A percentile compares a stretch with the other conserved stretches of the same genome.
Conservation (phyloP, 352 stramenopile species). For the Pythium aquatile region DNA sequence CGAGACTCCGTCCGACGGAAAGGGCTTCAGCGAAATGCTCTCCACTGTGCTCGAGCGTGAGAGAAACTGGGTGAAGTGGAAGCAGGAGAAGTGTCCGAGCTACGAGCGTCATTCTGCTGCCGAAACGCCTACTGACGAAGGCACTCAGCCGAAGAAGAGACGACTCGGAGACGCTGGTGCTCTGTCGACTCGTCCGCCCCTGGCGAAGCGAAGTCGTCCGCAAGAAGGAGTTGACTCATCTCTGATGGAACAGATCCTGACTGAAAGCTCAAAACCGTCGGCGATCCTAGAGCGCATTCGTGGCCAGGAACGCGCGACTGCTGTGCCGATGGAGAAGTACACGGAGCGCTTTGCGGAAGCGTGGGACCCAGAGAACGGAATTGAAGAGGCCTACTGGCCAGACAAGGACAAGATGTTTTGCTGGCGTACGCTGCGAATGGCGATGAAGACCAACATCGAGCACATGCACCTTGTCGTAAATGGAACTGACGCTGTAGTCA, state of each 20-base stretch:
- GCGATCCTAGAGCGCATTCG: conserved; percentile 79
- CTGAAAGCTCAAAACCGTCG: conserved; percentile 67
- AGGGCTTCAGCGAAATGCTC: conserved; percentile 89
- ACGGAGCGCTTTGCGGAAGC: conserved; percentile 91
- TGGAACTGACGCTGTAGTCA: conserved; percentile 63
- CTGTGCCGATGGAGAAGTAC: conserved; percentile 75
- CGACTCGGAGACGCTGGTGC: conserved; percentile 34
- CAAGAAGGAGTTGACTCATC: conserved; percentile 31
- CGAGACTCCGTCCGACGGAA: conserved; percentile 83
- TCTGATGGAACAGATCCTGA: conserved; percentile 79
- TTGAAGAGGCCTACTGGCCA: conserved; percentile 95
- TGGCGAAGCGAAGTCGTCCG: conserved; percentile 27
- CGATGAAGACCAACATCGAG: conserved; percentile 75
- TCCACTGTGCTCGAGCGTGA: conserved; percentile 83
- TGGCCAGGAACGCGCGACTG: conserved; percentile 55
- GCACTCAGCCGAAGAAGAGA: conserved; percentile 35
- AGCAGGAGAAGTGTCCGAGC: conserved; percentile 81
- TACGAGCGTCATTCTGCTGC: conserved; percentile 59
- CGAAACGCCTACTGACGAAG: conserved; percentile 23
- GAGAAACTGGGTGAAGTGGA: conserved; percentile 91
- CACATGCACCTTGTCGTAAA: conserved; percentile 65
- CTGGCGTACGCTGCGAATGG: conserved; percentile 79
- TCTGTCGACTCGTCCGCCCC: conserved; percentile 25
- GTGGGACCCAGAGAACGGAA: conserved; percentile 93
- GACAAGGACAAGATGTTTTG: conserved; percentile 91